Conservation (phyloP, 257 asterid genomes). For the Plectranthus barbatus region DNA sequence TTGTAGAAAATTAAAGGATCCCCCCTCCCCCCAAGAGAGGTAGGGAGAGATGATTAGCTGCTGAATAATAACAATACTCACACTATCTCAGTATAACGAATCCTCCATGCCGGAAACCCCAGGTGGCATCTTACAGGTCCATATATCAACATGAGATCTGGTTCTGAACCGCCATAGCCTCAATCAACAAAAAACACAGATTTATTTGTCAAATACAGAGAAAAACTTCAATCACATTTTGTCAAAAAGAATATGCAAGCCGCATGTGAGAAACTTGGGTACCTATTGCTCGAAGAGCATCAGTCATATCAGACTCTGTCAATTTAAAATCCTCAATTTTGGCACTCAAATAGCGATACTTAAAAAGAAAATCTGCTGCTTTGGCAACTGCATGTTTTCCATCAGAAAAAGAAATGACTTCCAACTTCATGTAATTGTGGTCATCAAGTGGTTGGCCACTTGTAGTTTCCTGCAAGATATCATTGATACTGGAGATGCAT, state of each 20-base stretch:
- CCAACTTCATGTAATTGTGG: slow-evolving; percentile 39
- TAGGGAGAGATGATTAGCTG: neutral
- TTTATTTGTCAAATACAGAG: neutral
- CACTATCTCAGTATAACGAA: slow-evolving; percentile 90
- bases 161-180: slow-evolving; percentile 61
- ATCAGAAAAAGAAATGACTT: slow-evolving; percentile 63
- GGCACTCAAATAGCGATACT: slow-evolving; percentile 37
- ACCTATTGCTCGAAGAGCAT: slow-evolving; percentile 63
- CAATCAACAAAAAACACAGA: slow-evolving; percentile 11
- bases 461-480: slow-evolving; percentile 27
- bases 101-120: slow-evolving; percentile 92
- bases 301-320: slow-evolving; percentile 61
- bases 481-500: neutral
- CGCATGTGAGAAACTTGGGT: neutral
- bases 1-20: too few relatives aligned
- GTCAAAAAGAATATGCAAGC: neutral
- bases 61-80: slow-evolving; percentile 28
- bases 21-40: too few relatives aligned
- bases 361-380: slow-evolving; percentile 65
- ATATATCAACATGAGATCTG: slow-evolving; percentile 75
- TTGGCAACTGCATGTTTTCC: slow-evolving; percentile 67
- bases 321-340: slow-evolving; percentile 31
- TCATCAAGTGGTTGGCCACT: slow-evolving; percentile 21
- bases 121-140: slow-evolving; percentile 84
- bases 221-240: neutral